Evolutionary conservation across 129 eudicot species (phyloP), one percentile per base, ranked within the genome.

Genomic region (Artemisia annua): DNA sequence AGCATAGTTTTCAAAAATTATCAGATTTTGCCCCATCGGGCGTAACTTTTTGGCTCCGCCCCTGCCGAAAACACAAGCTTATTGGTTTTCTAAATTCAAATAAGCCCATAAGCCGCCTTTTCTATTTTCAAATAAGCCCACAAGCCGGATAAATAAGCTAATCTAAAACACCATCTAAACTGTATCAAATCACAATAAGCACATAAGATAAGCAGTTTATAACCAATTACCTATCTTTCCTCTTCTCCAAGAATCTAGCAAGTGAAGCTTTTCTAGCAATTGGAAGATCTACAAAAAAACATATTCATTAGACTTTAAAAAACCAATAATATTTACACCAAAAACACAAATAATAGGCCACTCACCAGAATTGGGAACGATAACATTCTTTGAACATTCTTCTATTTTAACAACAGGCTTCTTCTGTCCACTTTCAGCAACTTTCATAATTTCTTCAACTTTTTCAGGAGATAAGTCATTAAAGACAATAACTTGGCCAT

Each of bases 241-340:
- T 83, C 83, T 93, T 93, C 89, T 93, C 97, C 75, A 93, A 79
- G 78, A 93, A 93, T 63, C 98, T 85, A 10, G 87, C 82, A 16
- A 93, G 86, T 0, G 98, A 93, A 66, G 88, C 89, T 77, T 87
- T 89, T 86, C 98, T 92, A 11, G 92, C 95, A 76, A 92, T 87
- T 5, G 98, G 98, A 72, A 93, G 87, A 87, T 89, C 98, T 86
- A 51, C 14, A 16, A 68, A 67, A 30, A 66, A 39, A 3, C 69
- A 69, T 5, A 11, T 52, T 17, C 58, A 30, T 70, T 13, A 43
- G 13, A 39, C 63, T 72, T 30, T n/a, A 26, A 63, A 17, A 0
- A 49, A 35, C 19, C 14, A 1, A 4, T 39, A 5, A n/a, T n/a
- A n/a, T n/a, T 6, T 18, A 11, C n/a, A 44, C 48, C 0, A 4